phyloP scores from a whole-genome alignment of 2,329 filamentous ascomycete genomes.

The Teratosphaeria zuluensis region DNA sequence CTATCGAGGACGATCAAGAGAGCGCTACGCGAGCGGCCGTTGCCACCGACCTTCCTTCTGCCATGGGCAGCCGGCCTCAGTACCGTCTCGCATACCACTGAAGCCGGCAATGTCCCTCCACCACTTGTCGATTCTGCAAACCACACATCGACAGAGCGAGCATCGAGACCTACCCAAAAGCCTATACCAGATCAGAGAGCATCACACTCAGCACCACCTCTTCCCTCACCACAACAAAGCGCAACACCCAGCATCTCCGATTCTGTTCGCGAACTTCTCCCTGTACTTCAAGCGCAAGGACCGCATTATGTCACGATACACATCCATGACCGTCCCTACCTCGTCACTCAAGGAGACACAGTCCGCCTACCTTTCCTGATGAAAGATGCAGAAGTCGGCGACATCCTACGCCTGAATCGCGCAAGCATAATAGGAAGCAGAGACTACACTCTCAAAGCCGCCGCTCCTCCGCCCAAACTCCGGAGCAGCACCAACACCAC shows the following conservation, averaged over 20 bases:
- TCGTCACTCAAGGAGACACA: slow-evolving; percentile 53
- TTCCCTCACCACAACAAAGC: slow-evolving; percentile 11
- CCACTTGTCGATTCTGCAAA: slow-evolving; percentile 33
- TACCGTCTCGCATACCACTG: slow-evolving; percentile 22
- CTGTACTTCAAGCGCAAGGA: slow-evolving; percentile 62
- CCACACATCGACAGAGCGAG: slow-evolving; percentile 1
- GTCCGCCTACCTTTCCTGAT: slow-evolving; percentile 42
- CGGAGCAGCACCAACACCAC: slow-evolving; percentile 20
- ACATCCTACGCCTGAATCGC: slow-evolving; percentile 78
- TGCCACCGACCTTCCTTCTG: slow-evolving; percentile 45
- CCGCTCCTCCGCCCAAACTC: slow-evolving; percentile 41
- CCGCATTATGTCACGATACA: slow-evolving; percentile 70
- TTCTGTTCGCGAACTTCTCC: slow-evolving; percentile 54
- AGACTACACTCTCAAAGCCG: slow-evolving; percentile 77
- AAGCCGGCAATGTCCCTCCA: slow-evolving; percentile 27
- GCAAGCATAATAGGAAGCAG: slow-evolving; percentile 73
- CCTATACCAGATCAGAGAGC: neutral
- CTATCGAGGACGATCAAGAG: slow-evolving; percentile 48
- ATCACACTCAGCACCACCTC: slow-evolving; percentile 10
- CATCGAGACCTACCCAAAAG: neutral
- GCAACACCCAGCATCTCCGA: slow-evolving; percentile 38
- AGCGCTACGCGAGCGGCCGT: slow-evolving; percentile 48
- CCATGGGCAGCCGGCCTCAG: slow-evolving; percentile 41
- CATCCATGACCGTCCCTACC: slow-evolving; percentile 71
- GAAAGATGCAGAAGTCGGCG: slow-evolving; percentile 54